A percentile compares a stretch with the other conserved stretches of the same genome.
These are phyloP conservation scores for Leucoagaricus sp. DNA, from an alignment of 1,284 basidiomycete genomes.

Conservation along the genomic window DNA sequence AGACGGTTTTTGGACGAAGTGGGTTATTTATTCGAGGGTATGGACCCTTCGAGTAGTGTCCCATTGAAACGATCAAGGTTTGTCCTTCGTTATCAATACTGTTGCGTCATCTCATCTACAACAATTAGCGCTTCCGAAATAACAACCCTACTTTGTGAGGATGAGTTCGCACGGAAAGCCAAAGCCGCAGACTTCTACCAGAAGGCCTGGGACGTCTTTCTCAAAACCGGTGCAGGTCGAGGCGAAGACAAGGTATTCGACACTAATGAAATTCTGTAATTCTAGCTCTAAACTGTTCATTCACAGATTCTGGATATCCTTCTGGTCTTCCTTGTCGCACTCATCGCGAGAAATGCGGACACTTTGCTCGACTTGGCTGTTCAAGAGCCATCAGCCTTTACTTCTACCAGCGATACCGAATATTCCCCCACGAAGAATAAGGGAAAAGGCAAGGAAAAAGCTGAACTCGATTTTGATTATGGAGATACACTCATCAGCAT, in stretches of 20 bases:
- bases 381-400: slow-evolving; percentile 21
- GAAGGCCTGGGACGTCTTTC: slow-evolving; percentile 66
- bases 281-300: too few species aligned
- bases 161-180: slow-evolving; percentile 73
- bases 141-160: slow-evolving; percentile 67
- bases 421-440: slow-evolving; percentile 8
- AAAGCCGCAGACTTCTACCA: slow-evolving; percentile 70
- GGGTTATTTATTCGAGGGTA: slow-evolving; percentile 79
- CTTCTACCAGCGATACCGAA: not conserved
- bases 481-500: slow-evolving; percentile 33
- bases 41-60: slow-evolving; percentile 51
- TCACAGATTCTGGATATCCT: slow-evolving; percentile 67
- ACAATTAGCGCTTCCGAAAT: slow-evolving; percentile 67
- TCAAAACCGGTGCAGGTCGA: slow-evolving; percentile 55
- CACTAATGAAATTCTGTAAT: slow-evolving; percentile 4
- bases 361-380: slow-evolving; percentile 55
- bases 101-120: slow-evolving; percentile 5
- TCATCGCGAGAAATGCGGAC: slow-evolving; percentile 57
- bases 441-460: slow-evolving; percentile 8
- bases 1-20: slow-evolving; percentile 78
- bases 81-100: not conserved
- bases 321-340: slow-evolving; percentile 55
- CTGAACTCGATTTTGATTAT: not conserved
- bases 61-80: slow-evolving; percentile 69
- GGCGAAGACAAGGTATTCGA: slow-evolving; percentile 55